Percentiles rank a stretch among this genome's conserved stretches.
phyloP scores from a whole-genome alignment of 2,329 filamentous ascomycete species.

The Cladosporium oxysporum region DNA sequence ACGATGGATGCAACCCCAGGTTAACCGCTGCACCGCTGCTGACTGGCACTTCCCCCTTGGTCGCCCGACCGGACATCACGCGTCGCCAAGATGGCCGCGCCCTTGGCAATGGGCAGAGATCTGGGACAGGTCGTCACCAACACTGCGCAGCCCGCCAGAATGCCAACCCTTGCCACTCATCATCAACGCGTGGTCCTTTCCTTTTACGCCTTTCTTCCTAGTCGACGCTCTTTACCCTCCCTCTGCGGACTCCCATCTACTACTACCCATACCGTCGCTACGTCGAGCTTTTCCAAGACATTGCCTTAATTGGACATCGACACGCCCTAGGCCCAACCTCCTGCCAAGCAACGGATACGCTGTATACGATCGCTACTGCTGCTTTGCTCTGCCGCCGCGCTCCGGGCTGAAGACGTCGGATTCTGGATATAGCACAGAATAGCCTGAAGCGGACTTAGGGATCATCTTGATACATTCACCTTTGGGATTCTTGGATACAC shows the following conservation, averaged over 20 bases:
- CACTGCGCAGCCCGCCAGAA: background rate
- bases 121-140: conserved; percentile 10
- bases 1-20: conserved; percentile 5
- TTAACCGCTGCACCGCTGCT: background rate
- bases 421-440: background rate
- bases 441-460: background rate
- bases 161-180: conserved; percentile 13
- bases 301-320: background rate
- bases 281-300: background rate
- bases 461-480: background rate
- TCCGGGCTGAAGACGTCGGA: background rate
- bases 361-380: conserved; percentile 9
- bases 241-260: background rate
- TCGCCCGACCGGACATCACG: background rate
- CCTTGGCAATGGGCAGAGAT: conserved; percentile 10
- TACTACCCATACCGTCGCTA: background rate
- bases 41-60: background rate
- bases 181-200: background rate
- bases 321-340: conserved; percentile 1
- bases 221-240: background rate
- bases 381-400: conserved; percentile 5
- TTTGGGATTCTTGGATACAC: background rate
- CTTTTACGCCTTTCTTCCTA: background rate
- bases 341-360: conserved; percentile 16
- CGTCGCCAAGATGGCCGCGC: background rate